Evolutionary conservation across 2,329 filamentous ascomycete genomes (phyloP).

Genomic region (Arthrobotrys entomopaga): DNA sequence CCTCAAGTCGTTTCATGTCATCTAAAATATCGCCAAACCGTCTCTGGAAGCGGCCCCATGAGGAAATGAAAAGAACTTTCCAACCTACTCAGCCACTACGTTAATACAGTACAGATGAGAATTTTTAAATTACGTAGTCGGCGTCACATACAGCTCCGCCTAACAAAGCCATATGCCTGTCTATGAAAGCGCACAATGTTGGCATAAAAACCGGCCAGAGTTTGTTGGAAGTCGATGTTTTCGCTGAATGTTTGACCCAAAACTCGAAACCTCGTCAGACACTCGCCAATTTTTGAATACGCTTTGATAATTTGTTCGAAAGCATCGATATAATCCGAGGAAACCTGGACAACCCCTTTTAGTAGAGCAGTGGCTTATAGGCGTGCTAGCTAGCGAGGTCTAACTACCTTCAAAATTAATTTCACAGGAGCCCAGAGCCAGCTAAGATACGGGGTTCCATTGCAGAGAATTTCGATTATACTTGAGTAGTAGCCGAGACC

Average conservation of each 20-base stretch:
- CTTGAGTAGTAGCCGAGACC: slow-evolving; percentile 64
- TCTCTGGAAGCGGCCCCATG: slow-evolving; percentile 63
- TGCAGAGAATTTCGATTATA: slow-evolving; percentile 64
- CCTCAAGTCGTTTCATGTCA: slow-evolving; percentile 60
- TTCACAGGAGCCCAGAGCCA: slow-evolving; percentile 66
- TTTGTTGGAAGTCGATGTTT: slow-evolving; percentile 62
- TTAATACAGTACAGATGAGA: not conserved
- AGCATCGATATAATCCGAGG: slow-evolving; percentile 62
- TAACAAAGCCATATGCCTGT: slow-evolving; percentile 65
- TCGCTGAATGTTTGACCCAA: slow-evolving; percentile 60
- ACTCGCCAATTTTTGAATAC: slow-evolving; percentile 63
- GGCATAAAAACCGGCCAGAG: slow-evolving; percentile 64
- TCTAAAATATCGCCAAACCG: slow-evolving; percentile 61
- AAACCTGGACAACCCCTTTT: slow-evolving; percentile 41
- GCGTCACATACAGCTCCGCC: slow-evolving; percentile 47
- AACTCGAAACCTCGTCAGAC: slow-evolving; percentile 62
- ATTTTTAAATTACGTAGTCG: too few species aligned
- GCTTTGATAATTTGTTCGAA: slow-evolving; percentile 64
- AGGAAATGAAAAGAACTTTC: slow-evolving; percentile 61
- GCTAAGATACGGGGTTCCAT: slow-evolving; percentile 65
- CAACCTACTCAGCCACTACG: slow-evolving; percentile 59
- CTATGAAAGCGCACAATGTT: slow-evolving; percentile 67
- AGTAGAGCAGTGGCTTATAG: too few species aligned
- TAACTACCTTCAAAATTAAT: slow-evolving; percentile 60
- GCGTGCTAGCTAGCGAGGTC: not conserved